These are phyloP conservation scores for Yueomyces sp. DNA, from an alignment of 805 yeast species.

Conservation along the genomic window DNA sequence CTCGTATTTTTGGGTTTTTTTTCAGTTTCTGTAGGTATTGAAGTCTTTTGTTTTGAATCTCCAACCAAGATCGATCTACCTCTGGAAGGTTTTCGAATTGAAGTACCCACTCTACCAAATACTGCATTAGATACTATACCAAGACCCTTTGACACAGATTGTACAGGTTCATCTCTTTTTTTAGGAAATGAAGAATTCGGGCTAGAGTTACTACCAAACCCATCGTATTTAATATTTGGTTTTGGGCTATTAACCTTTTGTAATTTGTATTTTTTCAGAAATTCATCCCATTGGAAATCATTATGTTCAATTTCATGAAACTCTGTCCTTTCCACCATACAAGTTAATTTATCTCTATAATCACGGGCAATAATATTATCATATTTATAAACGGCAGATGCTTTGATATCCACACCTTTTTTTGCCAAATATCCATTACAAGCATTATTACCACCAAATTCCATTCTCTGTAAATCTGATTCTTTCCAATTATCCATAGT, in stretches of 20 bases:
- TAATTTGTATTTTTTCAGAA: background rate
- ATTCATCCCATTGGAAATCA: background rate
- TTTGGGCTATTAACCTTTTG: background rate
- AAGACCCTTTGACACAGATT: background rate
- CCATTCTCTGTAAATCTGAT: background rate
- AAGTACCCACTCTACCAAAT: background rate
- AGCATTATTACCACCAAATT: background rate
- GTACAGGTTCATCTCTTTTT: background rate
- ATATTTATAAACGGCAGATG: background rate
- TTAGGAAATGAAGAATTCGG: background rate
- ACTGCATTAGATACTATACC: background rate
- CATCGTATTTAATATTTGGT: background rate
- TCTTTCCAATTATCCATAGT: slow-evolving; percentile 96
- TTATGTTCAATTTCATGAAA: background rate
- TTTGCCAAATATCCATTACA: background rate
- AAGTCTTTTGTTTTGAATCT: too few species aligned
- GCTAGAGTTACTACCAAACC: background rate
- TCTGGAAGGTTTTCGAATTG: too few species aligned
- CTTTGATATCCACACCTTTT: background rate
- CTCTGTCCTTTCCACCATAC: background rate
- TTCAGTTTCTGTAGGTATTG: too few species aligned
- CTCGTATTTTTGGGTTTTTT: too few species aligned
- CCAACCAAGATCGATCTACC: too few species aligned
- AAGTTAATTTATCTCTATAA: background rate
- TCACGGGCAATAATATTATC: background rate